These are phyloP conservation scores for Thelonectria blattea DNA, from an alignment of 2,329 filamentous ascomycete species.

Conservation along the genomic window DNA sequence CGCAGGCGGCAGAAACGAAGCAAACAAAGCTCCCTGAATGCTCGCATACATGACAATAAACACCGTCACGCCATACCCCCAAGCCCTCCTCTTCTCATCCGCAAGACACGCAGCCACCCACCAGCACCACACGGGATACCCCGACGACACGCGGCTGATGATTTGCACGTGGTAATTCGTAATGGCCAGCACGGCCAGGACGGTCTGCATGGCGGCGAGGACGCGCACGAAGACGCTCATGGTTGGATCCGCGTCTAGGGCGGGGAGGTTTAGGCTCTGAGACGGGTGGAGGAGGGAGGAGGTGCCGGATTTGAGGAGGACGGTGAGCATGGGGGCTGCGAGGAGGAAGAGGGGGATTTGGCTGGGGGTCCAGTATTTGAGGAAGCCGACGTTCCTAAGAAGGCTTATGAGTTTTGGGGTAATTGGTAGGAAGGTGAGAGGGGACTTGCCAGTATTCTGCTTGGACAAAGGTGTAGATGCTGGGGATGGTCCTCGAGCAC, in stretches of 20 bases:
- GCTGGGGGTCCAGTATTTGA: conserved; percentile 86
- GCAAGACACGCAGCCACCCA: conserved; percentile 66
- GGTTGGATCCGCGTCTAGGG: conserved; percentile 16
- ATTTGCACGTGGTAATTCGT: conserved; percentile 94
- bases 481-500: conserved; percentile 77
- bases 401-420: conserved; percentile 18
- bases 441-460: conserved; percentile 79
- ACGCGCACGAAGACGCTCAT: conserved; percentile 51
- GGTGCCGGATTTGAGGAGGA: conserved; percentile 65
- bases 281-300: conserved; percentile 43
- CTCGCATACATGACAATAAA: conserved; percentile 83
- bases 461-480: conserved; percentile 92
- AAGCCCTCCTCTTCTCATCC: conserved; percentile 39
- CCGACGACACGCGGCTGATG: conserved; percentile 85
- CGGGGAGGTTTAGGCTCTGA: conserved; percentile 11
- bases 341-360: conserved; percentile 90
- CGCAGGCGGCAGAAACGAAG: conserved; percentile 90
- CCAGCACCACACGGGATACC: conserved; percentile 89
- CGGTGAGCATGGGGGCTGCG: conserved; percentile 74
- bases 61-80: conserved; percentile 55
- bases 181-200: conserved; percentile 74
- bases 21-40: conserved; percentile 83
- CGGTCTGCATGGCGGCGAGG: conserved; percentile 74
- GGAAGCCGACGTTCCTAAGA: conserved; percentile 87
- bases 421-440: conserved; percentile 15